Evolutionary conservation across 306 rosid genomes (phyloP).

Genomic region (Styphnolobium japonicum): DNA sequence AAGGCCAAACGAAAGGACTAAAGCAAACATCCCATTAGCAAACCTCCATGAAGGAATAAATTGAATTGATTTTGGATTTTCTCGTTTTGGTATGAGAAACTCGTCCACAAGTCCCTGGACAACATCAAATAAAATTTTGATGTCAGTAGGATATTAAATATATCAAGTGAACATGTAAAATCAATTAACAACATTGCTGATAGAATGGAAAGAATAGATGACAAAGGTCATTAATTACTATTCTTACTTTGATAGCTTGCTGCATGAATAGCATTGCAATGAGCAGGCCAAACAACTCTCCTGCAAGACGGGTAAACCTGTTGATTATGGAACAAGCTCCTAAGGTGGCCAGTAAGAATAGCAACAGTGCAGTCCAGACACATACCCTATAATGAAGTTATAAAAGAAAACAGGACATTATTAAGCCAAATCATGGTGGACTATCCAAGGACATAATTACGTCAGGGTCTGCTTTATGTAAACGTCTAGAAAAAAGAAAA

Average conservation of each 20-base stretch:
- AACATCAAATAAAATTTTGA: background rate
- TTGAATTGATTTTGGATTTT: conserved; percentile 40
- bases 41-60: conserved; percentile 92
- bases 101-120: conserved; percentile 87
- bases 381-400: conserved; percentile 67
- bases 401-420: background rate
- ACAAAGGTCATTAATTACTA: background rate
- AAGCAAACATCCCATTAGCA: conserved; percentile 95
- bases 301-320: conserved; percentile 90
- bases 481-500: background rate
- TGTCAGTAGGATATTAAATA: background rate
- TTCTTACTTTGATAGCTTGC: conserved; percentile 81
- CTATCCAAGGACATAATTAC: background rate
- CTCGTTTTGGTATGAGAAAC: conserved; percentile 69
- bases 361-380: conserved; percentile 84
- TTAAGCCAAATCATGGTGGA: background rate
- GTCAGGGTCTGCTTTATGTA: background rate
- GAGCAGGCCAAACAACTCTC: conserved; percentile 90
- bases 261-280: conserved; percentile 99
- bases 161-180: background rate
- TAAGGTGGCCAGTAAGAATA: conserved; percentile 72
- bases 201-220: background rate
- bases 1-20: conserved; percentile 97
- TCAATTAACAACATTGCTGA: background rate
- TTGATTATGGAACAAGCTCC: conserved; percentile 98